Conservation (phyloP, 2,329 filamentous ascomycete species). For the Cladophialophora psammophila region DNA sequence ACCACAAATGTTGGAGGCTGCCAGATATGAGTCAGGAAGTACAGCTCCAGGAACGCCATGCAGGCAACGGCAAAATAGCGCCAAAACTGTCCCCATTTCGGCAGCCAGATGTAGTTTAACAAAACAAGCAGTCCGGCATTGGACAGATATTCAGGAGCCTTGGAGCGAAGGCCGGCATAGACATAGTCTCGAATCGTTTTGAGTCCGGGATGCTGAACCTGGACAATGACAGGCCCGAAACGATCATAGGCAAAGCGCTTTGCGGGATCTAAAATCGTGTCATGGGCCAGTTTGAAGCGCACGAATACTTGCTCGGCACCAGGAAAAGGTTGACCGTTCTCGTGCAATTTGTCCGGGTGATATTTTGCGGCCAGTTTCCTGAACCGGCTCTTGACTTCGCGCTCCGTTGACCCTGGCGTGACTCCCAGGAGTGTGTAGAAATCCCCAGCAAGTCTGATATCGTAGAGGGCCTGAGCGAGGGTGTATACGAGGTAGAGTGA, state of each 20-base stretch:
- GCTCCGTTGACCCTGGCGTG: constrained; percentile 69
- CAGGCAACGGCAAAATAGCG: constrained; percentile 61
- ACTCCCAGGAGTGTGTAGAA: constrained; percentile 83
- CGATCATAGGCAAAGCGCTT: constrained; percentile 88
- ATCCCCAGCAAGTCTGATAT: constrained; percentile 72
- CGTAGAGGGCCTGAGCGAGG: constrained; percentile 88
- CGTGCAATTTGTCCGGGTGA: constrained; percentile 82
- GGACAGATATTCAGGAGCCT: constrained; percentile 50
- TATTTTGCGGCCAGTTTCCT: constrained; percentile 71
- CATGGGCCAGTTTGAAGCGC: constrained; percentile 80
- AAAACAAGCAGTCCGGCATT: constrained; percentile 45
- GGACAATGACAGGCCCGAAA: constrained; percentile 75
- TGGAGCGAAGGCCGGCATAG: constrained; percentile 65
- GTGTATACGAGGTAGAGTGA: constrained; percentile 87
- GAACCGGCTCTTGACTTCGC: constrained; percentile 83
- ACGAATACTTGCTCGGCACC: constrained; percentile 68
- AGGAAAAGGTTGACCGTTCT: constrained; percentile 41
- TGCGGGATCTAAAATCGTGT: constrained; percentile 78
- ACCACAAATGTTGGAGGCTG: constrained; percentile 28
- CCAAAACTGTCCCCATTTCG: constrained; percentile 50
- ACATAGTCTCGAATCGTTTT: constrained; percentile 76
- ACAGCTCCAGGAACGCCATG: constrained; percentile 64
- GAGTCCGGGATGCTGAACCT: constrained; percentile 57
- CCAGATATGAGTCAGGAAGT: constrained; percentile 59
- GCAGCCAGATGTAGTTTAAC: constrained; percentile 41